phyloP scores from a whole-genome alignment of 768 basidiomycete species.

The Mrakia gelida region DNA sequence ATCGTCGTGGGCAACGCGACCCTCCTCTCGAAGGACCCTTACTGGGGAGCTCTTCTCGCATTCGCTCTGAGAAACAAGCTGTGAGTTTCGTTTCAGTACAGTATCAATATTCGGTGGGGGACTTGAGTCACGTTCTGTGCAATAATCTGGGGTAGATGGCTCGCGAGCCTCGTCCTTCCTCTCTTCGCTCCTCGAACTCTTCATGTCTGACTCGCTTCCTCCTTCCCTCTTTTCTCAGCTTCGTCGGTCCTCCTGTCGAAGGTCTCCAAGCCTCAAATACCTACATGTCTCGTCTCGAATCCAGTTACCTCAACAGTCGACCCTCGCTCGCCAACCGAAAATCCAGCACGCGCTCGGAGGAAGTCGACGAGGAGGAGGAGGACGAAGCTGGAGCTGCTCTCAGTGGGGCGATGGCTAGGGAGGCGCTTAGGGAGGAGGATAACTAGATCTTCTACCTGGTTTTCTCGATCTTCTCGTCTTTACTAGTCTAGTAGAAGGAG shows the following conservation, averaged over 20 bases:
- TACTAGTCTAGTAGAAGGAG: no score
- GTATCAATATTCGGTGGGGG: no score
- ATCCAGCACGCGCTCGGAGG: not conserved
- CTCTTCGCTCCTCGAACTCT: not conserved
- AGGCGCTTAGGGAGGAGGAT: constrained; percentile 7
- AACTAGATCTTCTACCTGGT: not conserved
- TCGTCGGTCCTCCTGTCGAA: not conserved
- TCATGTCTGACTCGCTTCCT: not conserved
- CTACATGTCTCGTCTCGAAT: not conserved
- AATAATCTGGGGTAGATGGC: no score
- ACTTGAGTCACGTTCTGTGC: no score
- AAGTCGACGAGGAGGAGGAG: not conserved
- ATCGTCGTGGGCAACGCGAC: constrained; percentile 43
- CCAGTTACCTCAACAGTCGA: not conserved
- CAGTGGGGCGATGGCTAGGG: constrained; percentile 1
- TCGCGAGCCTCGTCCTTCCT: not conserved
- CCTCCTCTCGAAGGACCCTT: constrained; percentile 38
- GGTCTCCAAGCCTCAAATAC: not conserved
- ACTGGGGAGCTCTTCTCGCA: constrained; percentile 43
- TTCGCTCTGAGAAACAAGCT: constrained; percentile 39
- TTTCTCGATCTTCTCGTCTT: not conserved
- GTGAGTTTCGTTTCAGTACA: not conserved
- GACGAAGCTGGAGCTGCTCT: constrained; percentile 6
- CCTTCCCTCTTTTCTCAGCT: not conserved
- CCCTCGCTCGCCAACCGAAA: not conserved